Base-by-base conservation (phyloP, 306 rosid genomes). In the Cajanus cajan region DNA sequence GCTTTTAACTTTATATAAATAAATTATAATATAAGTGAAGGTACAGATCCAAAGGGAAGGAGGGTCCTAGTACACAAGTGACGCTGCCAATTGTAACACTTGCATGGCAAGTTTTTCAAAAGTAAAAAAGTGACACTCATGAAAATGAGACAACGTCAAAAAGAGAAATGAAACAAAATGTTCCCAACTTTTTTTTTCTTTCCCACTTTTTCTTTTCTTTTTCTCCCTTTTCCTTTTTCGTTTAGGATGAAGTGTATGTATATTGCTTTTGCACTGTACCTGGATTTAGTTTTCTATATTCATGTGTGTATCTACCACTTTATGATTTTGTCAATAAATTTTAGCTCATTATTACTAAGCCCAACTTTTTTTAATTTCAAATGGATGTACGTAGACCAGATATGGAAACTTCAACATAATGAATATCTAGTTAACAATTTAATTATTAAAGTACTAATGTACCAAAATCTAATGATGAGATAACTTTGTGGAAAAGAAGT, bases 101-200 rank as follows among this genome's bases (percentile, higher is more conserved):
- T 78, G 86, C 88, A 85, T 82, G 86, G 86, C 89, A 82, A 79
- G 82, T 69, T 85, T 85, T 78, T 82, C 80, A 82, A 85, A 85
- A 79, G 84, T 64, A 77, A 74, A 82, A 85, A 85, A 82, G 84
- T 54, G 59, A 31, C 18, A 41, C 76, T 74, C 21, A 74, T 51
- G 71, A 75, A 74, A 75, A 80, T 69, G 68, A 70, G 83, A 75
- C 81, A 70, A 82, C 78, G 86, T 82, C 82, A 73, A 79, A 85
- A 85, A 76, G 82, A 74, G 82, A 74, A 74, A 78, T 47, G 59
- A 79, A 83, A 82, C 84, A 66, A 85, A 85, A 78, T 82, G 86
- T 85, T 82, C 71, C 84, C 78, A 33, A 47, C 86, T 74, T 78
- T 77, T n/a, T 76, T 33, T 52, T 50, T 18, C 62, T 24, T 63